Conservation (phyloP, 2,329 filamentous ascomycete species). For the Boeremia lycopersici region DNA sequence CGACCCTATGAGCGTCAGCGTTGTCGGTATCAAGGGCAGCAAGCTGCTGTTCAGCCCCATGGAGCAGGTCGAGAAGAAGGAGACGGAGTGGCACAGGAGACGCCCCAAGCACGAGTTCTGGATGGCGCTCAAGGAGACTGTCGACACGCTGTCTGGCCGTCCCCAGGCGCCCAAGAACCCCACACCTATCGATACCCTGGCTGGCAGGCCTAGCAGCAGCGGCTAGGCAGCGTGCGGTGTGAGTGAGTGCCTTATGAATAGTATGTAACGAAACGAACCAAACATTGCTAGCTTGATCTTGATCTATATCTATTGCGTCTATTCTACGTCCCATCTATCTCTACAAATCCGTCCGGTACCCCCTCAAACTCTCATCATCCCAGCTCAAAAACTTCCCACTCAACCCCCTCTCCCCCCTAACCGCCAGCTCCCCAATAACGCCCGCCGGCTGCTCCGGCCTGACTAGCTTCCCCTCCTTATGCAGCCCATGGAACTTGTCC, state of each 20-base stretch:
- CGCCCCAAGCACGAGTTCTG: slow-evolving; percentile 86
- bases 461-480: slow-evolving; percentile 73
- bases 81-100: slow-evolving; percentile 92
- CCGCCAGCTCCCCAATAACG: slow-evolving; percentile 81
- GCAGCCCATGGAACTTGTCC: slow-evolving; percentile 70
- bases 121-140: slow-evolving; percentile 77
- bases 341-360: slow-evolving; percentile 32
- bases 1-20: slow-evolving; percentile 74
- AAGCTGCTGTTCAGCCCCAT: slow-evolving; percentile 87
- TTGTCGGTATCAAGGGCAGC: slow-evolving; percentile 92
- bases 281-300: neutral
- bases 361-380: slow-evolving; percentile 38
- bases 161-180: slow-evolving; percentile 28
- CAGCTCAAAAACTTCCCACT: slow-evolving; percentile 75
- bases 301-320: neutral
- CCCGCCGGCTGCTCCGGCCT: slow-evolving; percentile 82
- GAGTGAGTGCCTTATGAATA: slow-evolving; percentile 2
- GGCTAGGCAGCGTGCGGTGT: slow-evolving; percentile 1
- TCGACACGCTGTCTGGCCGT: slow-evolving; percentile 79
- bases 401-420: slow-evolving; percentile 66
- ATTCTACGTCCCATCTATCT: neutral
- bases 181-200: slow-evolving; percentile 26
- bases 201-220: slow-evolving; percentile 26
- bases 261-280: neutral
- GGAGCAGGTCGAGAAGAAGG: slow-evolving; percentile 75